Percentiles rank a stretch among this genome's conserved stretches.
These are phyloP conservation scores for Gossypium davidsonii DNA, from an alignment of 441 rosid genomes.

Conservation along the genomic window DNA sequence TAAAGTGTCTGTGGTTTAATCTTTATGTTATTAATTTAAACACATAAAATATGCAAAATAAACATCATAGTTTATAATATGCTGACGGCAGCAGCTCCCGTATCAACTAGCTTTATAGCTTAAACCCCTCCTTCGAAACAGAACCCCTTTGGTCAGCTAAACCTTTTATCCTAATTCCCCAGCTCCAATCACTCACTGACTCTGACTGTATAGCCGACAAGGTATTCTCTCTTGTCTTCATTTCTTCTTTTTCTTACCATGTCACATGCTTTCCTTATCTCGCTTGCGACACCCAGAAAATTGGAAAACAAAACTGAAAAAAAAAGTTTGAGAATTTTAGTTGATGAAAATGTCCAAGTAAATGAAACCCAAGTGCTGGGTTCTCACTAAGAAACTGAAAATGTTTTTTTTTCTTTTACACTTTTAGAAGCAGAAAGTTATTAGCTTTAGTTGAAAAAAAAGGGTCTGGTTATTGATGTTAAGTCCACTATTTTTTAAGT, in stretches of 20 bases:
- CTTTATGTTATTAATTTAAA: too few species aligned
- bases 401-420: background rate
- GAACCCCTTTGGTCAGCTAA: background rate
- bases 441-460: background rate
- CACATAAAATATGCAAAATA: too few species aligned
- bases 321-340: background rate
- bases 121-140: too few species aligned
- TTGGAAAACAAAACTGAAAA: background rate
- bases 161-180: background rate
- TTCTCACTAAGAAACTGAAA: background rate
- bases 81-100: too few species aligned
- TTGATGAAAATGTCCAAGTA: background rate
- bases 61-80: too few species aligned
- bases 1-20: too few species aligned
- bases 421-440: background rate
- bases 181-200: background rate
- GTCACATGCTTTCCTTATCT: background rate
- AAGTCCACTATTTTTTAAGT: background rate
- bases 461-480: background rate
- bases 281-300: background rate
- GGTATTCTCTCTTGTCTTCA: background rate
- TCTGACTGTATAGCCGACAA: background rate
- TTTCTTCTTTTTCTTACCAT: background rate
- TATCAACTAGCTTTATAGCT: too few species aligned
- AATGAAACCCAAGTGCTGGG: background rate